Evolutionary conservation across 2,329 filamentous ascomycete species (phyloP).

Genomic region (Incumbomyces delicatus): DNA sequence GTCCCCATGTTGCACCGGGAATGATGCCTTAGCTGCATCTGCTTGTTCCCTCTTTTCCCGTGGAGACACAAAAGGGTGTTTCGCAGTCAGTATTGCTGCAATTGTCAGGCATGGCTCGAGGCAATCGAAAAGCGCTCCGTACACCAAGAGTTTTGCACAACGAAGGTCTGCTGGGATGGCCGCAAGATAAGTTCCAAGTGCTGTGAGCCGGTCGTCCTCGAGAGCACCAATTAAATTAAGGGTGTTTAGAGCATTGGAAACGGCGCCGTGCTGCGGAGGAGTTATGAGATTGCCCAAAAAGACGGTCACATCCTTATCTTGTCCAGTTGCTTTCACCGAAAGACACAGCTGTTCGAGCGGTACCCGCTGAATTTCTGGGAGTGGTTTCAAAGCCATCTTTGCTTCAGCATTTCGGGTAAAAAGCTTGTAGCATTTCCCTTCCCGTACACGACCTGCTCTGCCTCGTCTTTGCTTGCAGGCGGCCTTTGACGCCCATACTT

Average conservation of each 20-base stretch:
- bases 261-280: conserved; percentile 73
- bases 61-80: conserved; percentile 77
- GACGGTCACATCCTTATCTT: conserved; percentile 60
- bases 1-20: conserved; percentile 72
- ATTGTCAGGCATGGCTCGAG: conserved; percentile 81
- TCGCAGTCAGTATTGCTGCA: conserved; percentile 81
- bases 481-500: conserved; percentile 88
- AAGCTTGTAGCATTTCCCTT: conserved; percentile 88
- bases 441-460: conserved; percentile 83
- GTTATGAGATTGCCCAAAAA: conserved; percentile 84
- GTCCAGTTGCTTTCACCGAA: conserved; percentile 73
- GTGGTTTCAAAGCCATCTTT: conserved; percentile 77
- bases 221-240: conserved; percentile 80
- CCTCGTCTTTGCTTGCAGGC: conserved; percentile 91
- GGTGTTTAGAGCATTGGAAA: conserved; percentile 72
- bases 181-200: conserved; percentile 82
- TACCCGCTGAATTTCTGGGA: conserved; percentile 87
- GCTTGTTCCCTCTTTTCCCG: conserved; percentile 74
- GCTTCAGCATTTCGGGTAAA: conserved; percentile 77
- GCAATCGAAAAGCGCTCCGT: conserved; percentile 86
- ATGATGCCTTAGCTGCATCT: conserved; percentile 63
- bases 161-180: conserved; percentile 90
- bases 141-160: conserved; percentile 90
- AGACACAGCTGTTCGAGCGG: conserved; percentile 90
- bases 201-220: conserved; percentile 70